Percentiles rank a stretch among this genome's conserved stretches.
phyloP scores from a whole-genome alignment of 1,139 yeast species.

The Pichia terricola region DNA sequence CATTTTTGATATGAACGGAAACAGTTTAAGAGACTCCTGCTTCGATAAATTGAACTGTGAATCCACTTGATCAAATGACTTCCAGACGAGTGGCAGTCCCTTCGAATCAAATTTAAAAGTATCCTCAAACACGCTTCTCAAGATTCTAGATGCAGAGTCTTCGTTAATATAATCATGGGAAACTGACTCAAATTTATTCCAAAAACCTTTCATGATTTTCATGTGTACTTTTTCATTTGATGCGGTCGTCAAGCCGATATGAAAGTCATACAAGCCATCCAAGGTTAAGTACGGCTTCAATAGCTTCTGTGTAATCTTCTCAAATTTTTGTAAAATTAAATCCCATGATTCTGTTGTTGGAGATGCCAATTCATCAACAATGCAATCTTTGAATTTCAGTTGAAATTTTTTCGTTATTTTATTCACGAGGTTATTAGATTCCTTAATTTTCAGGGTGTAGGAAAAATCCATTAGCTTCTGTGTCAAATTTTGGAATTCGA shows the following conservation, averaged over 20 bases:
- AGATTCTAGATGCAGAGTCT: conserved; percentile 44
- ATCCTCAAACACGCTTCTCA: conserved; percentile 72
- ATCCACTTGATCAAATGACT: conserved; percentile 65
- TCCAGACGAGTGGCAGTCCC: conserved; percentile 80
- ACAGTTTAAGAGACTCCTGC: conserved; percentile 41
- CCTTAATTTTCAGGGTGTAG: conserved; percentile 32
- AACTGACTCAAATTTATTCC: conserved; percentile 54
- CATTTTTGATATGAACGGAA: conserved; percentile 57
- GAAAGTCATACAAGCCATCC: conserved; percentile 41
- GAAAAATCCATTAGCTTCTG: conserved; percentile 23
- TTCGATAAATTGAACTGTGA: conserved; percentile 51
- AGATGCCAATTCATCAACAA: conserved; percentile 31
- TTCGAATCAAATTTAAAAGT: conserved; percentile 67
- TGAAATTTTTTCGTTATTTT: conserved; percentile 34
- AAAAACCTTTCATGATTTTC: conserved; percentile 44
- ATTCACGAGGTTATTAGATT: conserved; percentile 32
- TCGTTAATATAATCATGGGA: conserved; percentile 52
- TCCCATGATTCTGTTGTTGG: conserved; percentile 59
- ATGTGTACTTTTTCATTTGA: conserved; percentile 34
- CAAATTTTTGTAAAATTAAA: conserved; percentile 39
- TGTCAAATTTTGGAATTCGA: conserved; percentile 9
- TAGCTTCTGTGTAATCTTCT: conserved; percentile 25
- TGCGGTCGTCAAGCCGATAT: conserved; percentile 43
- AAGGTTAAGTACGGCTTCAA: conserved; percentile 10
- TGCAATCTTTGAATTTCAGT: conserved; percentile 31